Evolutionary conservation across 2,329 filamentous ascomycete genomes (phyloP).

Genomic region (Trichocomaceae sp.): DNA sequence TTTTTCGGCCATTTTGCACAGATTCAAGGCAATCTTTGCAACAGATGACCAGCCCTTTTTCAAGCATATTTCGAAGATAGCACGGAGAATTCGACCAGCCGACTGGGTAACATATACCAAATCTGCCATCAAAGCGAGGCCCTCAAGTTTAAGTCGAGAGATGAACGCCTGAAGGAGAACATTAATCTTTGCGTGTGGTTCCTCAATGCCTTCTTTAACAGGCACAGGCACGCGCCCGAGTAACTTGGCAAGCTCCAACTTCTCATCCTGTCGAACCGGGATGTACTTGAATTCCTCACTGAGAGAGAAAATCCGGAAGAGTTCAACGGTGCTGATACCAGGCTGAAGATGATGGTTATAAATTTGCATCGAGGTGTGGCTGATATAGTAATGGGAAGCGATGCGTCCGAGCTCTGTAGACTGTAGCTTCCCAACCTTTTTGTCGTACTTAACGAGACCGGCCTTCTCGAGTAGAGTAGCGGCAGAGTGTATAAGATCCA

Average conservation of each 20-base stretch:
- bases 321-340: constrained; percentile 84
- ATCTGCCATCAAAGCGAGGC: constrained; percentile 92
- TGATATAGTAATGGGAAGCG: constrained; percentile 97
- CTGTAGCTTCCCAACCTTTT: constrained; percentile 80
- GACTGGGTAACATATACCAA: constrained; percentile 98
- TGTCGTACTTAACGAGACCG: constrained; percentile 89
- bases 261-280: constrained; percentile 93
- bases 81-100: constrained; percentile 87
- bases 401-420: constrained; percentile 91
- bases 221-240: constrained; percentile 86
- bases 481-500: constrained; percentile 94
- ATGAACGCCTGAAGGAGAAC: constrained; percentile 95
- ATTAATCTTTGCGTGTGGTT: constrained; percentile 96
- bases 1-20: constrained; percentile 99
- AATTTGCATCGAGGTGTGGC: constrained; percentile 89
- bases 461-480: constrained; percentile 80
- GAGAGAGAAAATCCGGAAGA: constrained; percentile 92
- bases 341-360: constrained; percentile 95
- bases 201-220: constrained; percentile 95
- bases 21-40: constrained; percentile 81
- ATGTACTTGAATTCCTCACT: constrained; percentile 99
- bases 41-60: constrained; percentile 95
- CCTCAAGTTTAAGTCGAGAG: constrained; percentile 86
- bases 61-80: constrained; percentile 93
- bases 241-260: constrained; percentile 88